Percentiles rank a stretch among this genome's conserved stretches.
These are phyloP conservation scores for Aureobasidium sp. DNA, from an alignment of 2,329 filamentous ascomycete genomes.

Conservation along the genomic window DNA sequence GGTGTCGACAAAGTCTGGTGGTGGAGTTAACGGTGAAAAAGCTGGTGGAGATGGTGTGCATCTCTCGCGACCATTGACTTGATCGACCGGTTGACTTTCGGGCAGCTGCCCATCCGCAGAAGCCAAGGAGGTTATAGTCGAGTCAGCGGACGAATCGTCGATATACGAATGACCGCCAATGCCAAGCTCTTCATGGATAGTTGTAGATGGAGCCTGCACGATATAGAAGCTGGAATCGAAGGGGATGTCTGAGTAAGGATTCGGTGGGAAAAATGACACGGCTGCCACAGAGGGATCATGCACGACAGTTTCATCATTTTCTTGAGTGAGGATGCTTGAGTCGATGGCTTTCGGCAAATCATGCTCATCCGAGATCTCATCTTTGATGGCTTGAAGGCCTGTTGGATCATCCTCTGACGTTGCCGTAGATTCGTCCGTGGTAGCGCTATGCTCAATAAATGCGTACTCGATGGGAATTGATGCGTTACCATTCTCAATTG, in stretches of 20 bases:
- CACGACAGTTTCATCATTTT: background rate
- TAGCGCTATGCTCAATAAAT: background rate
- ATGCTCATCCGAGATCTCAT: background rate
- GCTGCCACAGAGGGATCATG: background rate
- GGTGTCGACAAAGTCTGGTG: background rate
- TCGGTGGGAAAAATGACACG: background rate
- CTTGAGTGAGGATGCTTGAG: background rate
- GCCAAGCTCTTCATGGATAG: no score
- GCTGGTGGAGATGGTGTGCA: background rate
- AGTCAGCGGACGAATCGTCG: background rate
- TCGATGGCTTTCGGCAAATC: background rate
- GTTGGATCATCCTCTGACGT: background rate
- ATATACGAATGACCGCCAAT: background rate
- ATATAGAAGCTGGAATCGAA: background rate
- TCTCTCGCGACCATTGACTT: background rate
- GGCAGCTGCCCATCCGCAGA: background rate
- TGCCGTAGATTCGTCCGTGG: background rate
- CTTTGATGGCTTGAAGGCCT: background rate
- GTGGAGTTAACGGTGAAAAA: background rate
- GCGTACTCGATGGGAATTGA: no score
- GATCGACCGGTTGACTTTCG: background rate
- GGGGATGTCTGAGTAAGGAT: background rate
- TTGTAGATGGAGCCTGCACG: no score
- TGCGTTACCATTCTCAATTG: background rate
- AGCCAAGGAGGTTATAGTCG: background rate